Base-by-base conservation (phyloP, 305 asterid species). In the Stenogyne calaminthoides region DNA sequence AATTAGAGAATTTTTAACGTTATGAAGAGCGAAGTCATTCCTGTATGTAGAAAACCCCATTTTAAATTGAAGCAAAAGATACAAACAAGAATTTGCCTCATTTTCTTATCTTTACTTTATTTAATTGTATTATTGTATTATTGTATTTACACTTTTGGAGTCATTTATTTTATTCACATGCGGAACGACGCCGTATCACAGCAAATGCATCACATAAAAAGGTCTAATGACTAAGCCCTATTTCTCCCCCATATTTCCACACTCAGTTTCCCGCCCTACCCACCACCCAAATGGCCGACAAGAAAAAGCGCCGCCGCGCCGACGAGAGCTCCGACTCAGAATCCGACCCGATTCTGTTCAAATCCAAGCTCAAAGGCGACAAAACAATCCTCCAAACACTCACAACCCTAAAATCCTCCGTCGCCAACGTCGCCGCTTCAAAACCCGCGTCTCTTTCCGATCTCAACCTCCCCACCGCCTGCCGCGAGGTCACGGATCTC, bases 401-500 rank as follows among this genome's bases (percentile, higher is more conserved):
- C 66, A 51, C 79, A 82, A 18, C 70, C 61, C 89, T 89, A 2
- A 84, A 84, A 71, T 76, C 83, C 46, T 65, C 87, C 25, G 54
- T 76, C 67, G 64, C 87, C 76, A 25, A 89, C 65, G 47, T 88
- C 65, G 40, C 89, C 71, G 51, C 80, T 62, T 32, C 86, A 2
- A 84, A 83, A 72, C 77, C 91, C 80, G 47, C 76, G 25, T 39
- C 90, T 62, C 96, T 92, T 25, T 65, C 91, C 77, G 94, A 87
- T 40, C 91, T 92, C 67, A 78, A 80, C 76, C 97, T 87, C 85
- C 2, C 94, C 83, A 69, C 88, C 73, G 71, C 90, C 78, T 92
- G 86, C 85, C 96, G 97, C 27, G 94, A 90, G 80, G 96, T 92
- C 72, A 10, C 78, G 56, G 96, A 90, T 70, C 91, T 88, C 63